These are phyloP conservation scores for Boletus subcaerulescens DNA, from an alignment of 768 basidiomycete species.

Conservation along the genomic window DNA sequence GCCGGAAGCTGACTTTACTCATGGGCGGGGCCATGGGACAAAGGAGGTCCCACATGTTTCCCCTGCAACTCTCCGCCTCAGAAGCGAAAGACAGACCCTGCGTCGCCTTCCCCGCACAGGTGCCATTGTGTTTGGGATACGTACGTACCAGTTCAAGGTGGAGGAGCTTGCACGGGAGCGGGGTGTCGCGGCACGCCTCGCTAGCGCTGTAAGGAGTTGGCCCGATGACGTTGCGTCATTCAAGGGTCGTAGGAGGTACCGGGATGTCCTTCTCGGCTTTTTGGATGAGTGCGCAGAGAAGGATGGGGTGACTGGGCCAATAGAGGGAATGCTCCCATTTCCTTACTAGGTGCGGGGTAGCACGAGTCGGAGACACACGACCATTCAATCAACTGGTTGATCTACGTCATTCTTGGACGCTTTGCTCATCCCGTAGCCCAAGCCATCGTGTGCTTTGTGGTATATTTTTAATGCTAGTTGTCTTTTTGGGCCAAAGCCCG, in stretches of 20 bases:
- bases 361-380: not conserved
- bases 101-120: slow-evolving; percentile 62
- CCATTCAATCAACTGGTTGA: not conserved
- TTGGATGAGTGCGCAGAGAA: slow-evolving; percentile 23
- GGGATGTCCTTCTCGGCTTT: slow-evolving; percentile 24
- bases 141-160: slow-evolving; percentile 61
- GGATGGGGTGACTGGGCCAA: slow-evolving; percentile 15
- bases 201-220: slow-evolving; percentile 67
- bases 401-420: not conserved
- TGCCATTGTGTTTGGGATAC: slow-evolving; percentile 68
- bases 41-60: slow-evolving; percentile 16
- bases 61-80: slow-evolving; percentile 49
- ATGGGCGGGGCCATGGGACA: slow-evolving; percentile 20
- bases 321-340: slow-evolving; percentile 14
- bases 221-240: slow-evolving; percentile 51
- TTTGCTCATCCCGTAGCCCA: not conserved
- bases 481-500: slow-evolving; percentile 1
- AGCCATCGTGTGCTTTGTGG: not conserved
- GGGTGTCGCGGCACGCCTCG: slow-evolving; percentile 62
- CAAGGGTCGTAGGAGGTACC: slow-evolving; percentile 25
- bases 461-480: not conserved
- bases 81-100: slow-evolving; percentile 70
- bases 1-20: slow-evolving; percentile 45
- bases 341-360: slow-evolving; percentile 13
- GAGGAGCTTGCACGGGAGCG: slow-evolving; percentile 51